Evolutionary conservation across 1,139 yeast genomes (phyloP).

Genomic region (Pichia sp.): DNA sequence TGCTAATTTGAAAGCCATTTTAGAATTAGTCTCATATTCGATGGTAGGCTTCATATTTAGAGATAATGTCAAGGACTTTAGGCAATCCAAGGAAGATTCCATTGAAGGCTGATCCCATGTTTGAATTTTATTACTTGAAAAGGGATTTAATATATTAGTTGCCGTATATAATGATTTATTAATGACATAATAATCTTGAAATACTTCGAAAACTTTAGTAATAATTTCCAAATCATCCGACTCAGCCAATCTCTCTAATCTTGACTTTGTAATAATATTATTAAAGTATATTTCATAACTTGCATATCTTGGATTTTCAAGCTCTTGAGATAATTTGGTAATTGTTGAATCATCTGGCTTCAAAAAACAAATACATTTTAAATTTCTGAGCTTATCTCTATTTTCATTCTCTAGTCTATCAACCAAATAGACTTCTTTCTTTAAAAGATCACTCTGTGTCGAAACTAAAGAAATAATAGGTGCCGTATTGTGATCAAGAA

Average conservation of each 20-base stretch:
- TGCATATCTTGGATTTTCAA: constrained; percentile 72
- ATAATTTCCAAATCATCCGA: constrained; percentile 84
- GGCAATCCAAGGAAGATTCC: constrained; percentile 47
- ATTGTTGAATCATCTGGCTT: constrained; percentile 50
- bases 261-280: constrained; percentile 65
- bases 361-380: constrained; percentile 75
- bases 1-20: constrained; percentile 60
- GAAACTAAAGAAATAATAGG: constrained; percentile 78
- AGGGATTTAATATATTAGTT: constrained; percentile 30
- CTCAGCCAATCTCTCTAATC: constrained; percentile 82
- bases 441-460: constrained; percentile 78
- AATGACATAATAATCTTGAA: constrained; percentile 73
- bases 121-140: constrained; percentile 18
- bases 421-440: constrained; percentile 74
- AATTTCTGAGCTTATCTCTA: constrained; percentile 76
- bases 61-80: constrained; percentile 65
- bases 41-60: constrained; percentile 73
- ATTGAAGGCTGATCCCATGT: constrained; percentile 45
- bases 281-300: constrained; percentile 72
- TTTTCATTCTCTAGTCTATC: constrained; percentile 60
- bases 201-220: constrained; percentile 68
- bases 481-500: constrained; percentile 76
- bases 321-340: constrained; percentile 53
- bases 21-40: constrained; percentile 64
- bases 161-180: constrained; percentile 59